These are phyloP conservation scores for Thalia dealbata DNA, from an alignment of 176 grass and related monocot species.

Conservation along the genomic window DNA sequence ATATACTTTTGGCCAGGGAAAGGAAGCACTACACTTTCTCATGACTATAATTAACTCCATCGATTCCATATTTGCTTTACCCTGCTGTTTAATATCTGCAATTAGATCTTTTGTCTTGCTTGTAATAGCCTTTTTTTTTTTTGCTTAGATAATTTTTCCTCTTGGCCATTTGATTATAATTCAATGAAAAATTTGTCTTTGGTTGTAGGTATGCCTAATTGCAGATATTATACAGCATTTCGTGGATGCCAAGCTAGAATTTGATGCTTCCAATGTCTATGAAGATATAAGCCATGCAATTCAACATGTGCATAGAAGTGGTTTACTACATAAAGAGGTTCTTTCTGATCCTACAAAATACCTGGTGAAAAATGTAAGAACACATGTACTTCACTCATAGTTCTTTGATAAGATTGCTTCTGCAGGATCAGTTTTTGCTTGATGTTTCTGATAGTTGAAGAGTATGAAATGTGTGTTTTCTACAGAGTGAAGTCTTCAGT, in stretches of 20 bases:
- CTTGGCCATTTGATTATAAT: not conserved
- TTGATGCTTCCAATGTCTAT: constrained; percentile 90
- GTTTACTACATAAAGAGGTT: constrained; percentile 74
- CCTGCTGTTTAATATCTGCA: not conserved
- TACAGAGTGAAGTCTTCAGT: constrained; percentile 48
- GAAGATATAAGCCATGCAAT: constrained; percentile 90
- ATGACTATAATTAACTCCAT: not conserved
- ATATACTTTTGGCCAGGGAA: not conserved
- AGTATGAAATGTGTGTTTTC: constrained; percentile 15
- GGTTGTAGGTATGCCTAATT: constrained; percentile 70
- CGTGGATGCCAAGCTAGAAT: constrained; percentile 81
- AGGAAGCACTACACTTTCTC: not conserved
- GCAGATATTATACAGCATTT: constrained; percentile 96
- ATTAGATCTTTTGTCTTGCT: not conserved
- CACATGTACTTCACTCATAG: not conserved
- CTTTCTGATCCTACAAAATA: constrained; percentile 81
- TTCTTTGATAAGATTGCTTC: not conserved
- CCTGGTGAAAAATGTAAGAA: constrained; percentile 76
- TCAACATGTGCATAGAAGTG: constrained; percentile 92
- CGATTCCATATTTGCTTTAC: not conserved
- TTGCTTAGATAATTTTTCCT: not conserved
- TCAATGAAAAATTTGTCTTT: not conserved
- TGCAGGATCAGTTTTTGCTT: not conserved
- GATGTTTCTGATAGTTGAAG: not conserved
- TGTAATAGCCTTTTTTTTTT: not conserved